These are phyloP conservation scores for Umbelopsis sp. DNA, from an alignment of 192 early-diverging fungal genomes.

Conservation along the genomic window DNA sequence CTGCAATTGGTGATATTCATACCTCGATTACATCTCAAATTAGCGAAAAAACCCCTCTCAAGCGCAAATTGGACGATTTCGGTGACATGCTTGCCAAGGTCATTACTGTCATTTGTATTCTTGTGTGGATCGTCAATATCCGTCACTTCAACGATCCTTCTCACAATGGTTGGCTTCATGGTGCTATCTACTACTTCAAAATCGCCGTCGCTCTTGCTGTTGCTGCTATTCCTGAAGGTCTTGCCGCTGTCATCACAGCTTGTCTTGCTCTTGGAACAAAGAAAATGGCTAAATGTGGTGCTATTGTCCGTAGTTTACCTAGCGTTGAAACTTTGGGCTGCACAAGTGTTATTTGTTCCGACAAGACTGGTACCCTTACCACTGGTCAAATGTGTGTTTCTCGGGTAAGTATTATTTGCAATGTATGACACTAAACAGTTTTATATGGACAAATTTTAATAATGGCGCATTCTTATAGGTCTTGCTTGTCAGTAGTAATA, in stretches of 20 bases:
- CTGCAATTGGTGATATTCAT: constrained; percentile 96
- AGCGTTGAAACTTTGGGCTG: constrained; percentile 97
- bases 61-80: constrained; percentile 95
- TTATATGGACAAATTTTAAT: background rate
- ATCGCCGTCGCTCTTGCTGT: constrained; percentile 98
- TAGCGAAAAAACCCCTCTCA: constrained; percentile 93
- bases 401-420: constrained; percentile 34
- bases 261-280: constrained; percentile 97
- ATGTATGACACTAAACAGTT: background rate
- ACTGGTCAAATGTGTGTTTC: constrained; percentile 97
- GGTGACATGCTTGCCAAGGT: constrained; percentile 86
- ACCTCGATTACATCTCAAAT: constrained; percentile 80
- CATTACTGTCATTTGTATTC: constrained; percentile 85
- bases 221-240: constrained; percentile 98
- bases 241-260: constrained; percentile 98
- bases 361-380: constrained; percentile 99
- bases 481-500: constrained; percentile 53
- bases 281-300: constrained; percentile 95
- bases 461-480: constrained; percentile 25
- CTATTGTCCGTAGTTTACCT: constrained; percentile 92
- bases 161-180: constrained; percentile 90
- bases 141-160: constrained; percentile 92
- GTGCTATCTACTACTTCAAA: constrained; percentile 98
- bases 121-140: constrained; percentile 98
- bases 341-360: constrained; percentile 97